phyloP scores from a whole-genome alignment of 176 grass and related monocot species.

The Metroxylon sagu region DNA sequence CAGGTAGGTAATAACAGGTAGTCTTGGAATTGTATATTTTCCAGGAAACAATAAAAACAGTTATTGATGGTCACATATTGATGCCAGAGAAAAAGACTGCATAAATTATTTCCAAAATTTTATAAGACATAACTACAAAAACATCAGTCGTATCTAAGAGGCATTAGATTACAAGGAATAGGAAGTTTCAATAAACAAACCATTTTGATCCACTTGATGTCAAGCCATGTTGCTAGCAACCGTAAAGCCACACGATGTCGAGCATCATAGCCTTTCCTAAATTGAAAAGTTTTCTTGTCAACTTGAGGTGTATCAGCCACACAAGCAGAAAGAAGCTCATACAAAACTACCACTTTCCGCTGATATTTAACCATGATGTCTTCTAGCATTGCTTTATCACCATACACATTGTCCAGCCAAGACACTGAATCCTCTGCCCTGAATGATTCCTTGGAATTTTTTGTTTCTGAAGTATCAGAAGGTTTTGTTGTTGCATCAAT shows the following conservation, averaged over 20 bases:
- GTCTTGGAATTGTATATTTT: too few species aligned
- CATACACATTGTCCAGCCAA: background rate
- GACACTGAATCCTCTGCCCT: conserved; percentile 2
- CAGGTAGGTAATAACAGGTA: too few species aligned
- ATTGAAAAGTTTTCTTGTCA: conserved; percentile 28
- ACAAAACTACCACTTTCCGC: conserved; percentile 66
- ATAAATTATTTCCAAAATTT: too few species aligned
- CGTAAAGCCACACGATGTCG: conserved; percentile 83
- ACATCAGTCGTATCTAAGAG: too few species aligned
- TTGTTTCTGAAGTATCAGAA: conserved; percentile 10
- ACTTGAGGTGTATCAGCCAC: conserved; percentile 72
- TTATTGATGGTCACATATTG: too few species aligned
- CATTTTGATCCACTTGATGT: conserved; percentile 90
- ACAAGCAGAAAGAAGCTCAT: conserved; percentile 89
- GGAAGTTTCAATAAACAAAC: conserved; percentile 27
- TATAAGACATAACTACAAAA: too few species aligned
- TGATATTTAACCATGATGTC: conserved; percentile 42
- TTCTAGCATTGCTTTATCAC: conserved; percentile 15
- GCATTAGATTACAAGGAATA: background rate
- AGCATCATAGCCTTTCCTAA: conserved; percentile 93
- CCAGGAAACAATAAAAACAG: too few species aligned
- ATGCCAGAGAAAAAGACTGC: too few species aligned
- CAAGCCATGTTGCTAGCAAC: conserved; percentile 71
- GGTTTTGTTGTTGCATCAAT: background rate
- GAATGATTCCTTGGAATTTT: conserved; percentile 8